Evolutionary conservation across 257 asterid species (phyloP).

Genomic region (Solanum gracilifrons): DNA sequence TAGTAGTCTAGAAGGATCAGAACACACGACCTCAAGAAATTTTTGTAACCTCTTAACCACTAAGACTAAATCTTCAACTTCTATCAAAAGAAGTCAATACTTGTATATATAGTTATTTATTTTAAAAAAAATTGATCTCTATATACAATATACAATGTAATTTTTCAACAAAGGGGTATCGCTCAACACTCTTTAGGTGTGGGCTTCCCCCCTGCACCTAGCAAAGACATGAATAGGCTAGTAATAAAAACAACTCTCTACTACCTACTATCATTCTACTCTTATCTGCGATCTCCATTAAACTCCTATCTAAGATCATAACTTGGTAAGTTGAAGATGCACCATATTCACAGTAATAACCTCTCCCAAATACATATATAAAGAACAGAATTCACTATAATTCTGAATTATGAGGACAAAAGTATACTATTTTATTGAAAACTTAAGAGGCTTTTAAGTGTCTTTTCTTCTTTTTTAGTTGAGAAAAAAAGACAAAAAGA

Average conservation of each 20-base stretch:
- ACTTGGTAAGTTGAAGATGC: not conserved
- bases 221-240: not conserved
- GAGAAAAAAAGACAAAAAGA: not conserved
- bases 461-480: not conserved
- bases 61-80: no score
- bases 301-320: not conserved
- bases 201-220: not conserved
- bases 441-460: not conserved
- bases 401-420: not conserved
- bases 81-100: not conserved
- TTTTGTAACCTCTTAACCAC: not conserved
- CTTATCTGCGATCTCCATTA: not conserved
- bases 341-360: not conserved
- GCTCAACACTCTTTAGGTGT: not conserved
- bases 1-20: no score
- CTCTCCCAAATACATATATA: not conserved
- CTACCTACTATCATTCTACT: not conserved
- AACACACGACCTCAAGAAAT: no score
- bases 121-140: rapidly evolving
- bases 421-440: not conserved
- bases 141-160: no score
- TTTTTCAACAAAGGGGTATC: no score
- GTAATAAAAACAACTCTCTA: not conserved
- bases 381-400: not conserved
- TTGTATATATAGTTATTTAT: no score